These are phyloP conservation scores for Serendipita sp. DNA, from an alignment of 1,284 basidiomycete species.

Conservation along the genomic window DNA sequence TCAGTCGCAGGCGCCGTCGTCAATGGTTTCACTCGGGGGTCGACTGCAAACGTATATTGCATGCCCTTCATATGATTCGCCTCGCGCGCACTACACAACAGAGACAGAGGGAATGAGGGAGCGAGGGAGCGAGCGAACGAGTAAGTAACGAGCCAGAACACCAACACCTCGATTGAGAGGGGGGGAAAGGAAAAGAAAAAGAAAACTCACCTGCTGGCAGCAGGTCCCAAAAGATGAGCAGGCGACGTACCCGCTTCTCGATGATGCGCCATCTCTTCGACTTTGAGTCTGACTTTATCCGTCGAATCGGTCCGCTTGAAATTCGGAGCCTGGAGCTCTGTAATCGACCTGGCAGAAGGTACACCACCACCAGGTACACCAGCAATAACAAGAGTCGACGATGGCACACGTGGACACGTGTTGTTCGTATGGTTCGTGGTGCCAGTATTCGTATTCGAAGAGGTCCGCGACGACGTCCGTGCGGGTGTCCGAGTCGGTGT, in stretches of 20 bases:
- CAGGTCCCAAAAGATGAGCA: background rate
- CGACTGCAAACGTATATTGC: constrained; percentile 73
- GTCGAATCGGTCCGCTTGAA: constrained; percentile 52
- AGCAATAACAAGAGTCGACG: no score
- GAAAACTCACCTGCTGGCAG: background rate
- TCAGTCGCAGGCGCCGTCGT: constrained; percentile 6
- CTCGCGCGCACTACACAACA: constrained; percentile 8
- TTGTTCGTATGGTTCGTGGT: no score
- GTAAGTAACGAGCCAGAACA: no score
- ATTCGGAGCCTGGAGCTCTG: constrained; percentile 64
- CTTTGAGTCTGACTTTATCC: constrained; percentile 53
- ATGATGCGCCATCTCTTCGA: constrained; percentile 61
- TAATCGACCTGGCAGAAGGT: constrained; percentile 42
- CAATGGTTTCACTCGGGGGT: constrained; percentile 29
- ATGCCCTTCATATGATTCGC: constrained; percentile 47
- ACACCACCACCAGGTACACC: no score
- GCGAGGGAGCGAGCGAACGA: no score
- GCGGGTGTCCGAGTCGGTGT: no score
- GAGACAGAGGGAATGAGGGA: background rate
- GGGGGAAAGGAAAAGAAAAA: no score
- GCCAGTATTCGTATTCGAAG: no score
- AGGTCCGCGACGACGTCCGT: no score
- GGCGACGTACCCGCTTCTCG: constrained; percentile 35
- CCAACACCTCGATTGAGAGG: no score
- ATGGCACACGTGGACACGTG: no score